Evolutionary conservation across 352 stramenopile species (phyloP).

Genomic region (Pythium aristosporum): DNA sequence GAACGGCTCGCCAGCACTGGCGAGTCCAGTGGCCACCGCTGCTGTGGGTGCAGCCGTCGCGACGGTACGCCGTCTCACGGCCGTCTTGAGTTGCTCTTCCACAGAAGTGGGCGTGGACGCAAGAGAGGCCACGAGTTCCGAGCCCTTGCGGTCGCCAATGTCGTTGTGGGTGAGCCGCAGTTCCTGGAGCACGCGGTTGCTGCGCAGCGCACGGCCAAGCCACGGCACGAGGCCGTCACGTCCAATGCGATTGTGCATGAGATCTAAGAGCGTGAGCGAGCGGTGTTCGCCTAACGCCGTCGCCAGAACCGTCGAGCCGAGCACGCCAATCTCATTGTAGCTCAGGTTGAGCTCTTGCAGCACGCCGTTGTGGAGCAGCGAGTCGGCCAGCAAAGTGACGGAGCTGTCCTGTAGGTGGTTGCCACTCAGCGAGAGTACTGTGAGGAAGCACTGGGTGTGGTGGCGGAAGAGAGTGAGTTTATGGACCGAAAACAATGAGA

Average conservation of each 20-base stretch:
- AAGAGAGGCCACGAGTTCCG: constrained; percentile 52
- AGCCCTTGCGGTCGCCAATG: constrained; percentile 52
- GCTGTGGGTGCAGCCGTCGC: constrained; percentile 25
- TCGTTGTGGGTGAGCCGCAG: constrained; percentile 71
- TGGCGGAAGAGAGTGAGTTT: background rate
- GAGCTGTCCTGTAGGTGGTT: constrained; percentile 61
- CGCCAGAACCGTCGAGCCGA: constrained; percentile 56
- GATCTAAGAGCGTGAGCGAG: constrained; percentile 45
- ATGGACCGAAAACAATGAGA: background rate
- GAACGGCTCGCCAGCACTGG: constrained; percentile 30
- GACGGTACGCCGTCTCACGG: constrained; percentile 29
- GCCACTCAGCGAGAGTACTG: constrained; percentile 55
- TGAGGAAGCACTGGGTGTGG: constrained; percentile 48
- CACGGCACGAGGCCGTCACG: constrained; percentile 53
- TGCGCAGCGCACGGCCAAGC: constrained; percentile 56
- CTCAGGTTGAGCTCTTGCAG: constrained; percentile 59
- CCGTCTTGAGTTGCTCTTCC: constrained; percentile 56
- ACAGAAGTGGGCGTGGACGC: constrained; percentile 38
- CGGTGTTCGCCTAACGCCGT: constrained; percentile 45
- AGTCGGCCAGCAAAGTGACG: constrained; percentile 47
- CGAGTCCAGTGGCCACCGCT: constrained; percentile 1
- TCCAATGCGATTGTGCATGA: constrained; percentile 72
- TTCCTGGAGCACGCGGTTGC: constrained; percentile 46
- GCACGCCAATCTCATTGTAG: constrained; percentile 62
- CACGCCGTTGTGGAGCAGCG: constrained; percentile 51